Evolutionary conservation across 371 early-diverging fungal genomes (phyloP), one percentile per base, ranked within the genome.

Genomic region (Mucor irregularis): DNA sequence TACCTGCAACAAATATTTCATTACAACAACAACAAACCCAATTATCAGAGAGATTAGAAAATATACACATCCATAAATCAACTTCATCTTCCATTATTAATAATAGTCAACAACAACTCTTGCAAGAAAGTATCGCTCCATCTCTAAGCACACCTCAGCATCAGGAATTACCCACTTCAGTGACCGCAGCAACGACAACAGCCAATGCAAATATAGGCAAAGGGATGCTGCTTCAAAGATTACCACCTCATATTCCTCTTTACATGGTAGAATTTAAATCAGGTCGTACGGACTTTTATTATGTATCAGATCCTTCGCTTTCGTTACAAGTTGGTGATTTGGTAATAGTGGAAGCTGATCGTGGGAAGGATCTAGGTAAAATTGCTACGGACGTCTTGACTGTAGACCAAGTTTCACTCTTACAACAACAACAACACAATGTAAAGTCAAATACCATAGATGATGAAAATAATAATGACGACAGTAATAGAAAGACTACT

Each of bases 301-400:
- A 87, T 72, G 68, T 86, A 4, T 62, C 86, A 5, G 88, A 88
- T 29, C 25, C 44, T 14, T 47, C 46, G 17, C 17, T 49, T 0
- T 34, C 64, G 5, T 45, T 77, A 33, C 50, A 64, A 8, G 57
- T 73, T 2, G 90, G 90, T 4, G 92, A 92, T 65, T 71, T 93
- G 37, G 96, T 93, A 9, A 93, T 98, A 55, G 96, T 96, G 0
- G 97, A 98, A 71, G 98, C 96, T 4, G 98, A 98, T 68, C 90
- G 98, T 45, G 97, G 97, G 40, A 92, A 93, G 55, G 97, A 97
- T 65, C 74, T 98, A 17, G 98, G 98, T 25, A 89, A 92, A 53
- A 87, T 56, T 0, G 53, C 53, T 16, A 52, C 58, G 11, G 35
- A 53, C 6, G 37, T 35, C 5, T 19, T 62, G 17, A 52, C 57